Percentiles rank a stretch among this genome's conserved stretches.
These are phyloP conservation scores for Syncephalastrum sp. DNA, from an alignment of 371 early-diverging fungal genomes.

Conservation along the genomic window DNA sequence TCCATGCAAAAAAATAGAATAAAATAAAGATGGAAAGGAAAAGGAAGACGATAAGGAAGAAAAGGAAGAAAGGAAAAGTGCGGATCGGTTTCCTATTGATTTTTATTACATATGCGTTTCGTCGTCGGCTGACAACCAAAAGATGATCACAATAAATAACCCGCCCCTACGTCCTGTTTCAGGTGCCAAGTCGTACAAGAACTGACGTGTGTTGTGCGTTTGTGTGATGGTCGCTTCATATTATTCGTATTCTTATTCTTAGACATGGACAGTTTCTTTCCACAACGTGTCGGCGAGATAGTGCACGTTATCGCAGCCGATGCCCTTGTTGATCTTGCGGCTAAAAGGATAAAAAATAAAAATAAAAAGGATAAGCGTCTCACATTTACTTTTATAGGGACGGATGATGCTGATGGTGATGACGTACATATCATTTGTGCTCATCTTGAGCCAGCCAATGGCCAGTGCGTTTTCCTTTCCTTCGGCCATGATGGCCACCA, in stretches of 20 bases:
- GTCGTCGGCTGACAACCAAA: too few relatives aligned
- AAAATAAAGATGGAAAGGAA: constrained; percentile 1
- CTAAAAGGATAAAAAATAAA: constrained; percentile 32
- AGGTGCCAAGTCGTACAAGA: too few relatives aligned
- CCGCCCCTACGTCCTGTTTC: too few relatives aligned
- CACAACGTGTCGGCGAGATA: constrained; percentile 88
- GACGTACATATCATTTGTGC: constrained; percentile 88
- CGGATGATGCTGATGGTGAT: background rate
- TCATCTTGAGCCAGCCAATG: constrained; percentile 87
- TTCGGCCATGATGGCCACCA: constrained; percentile 95
- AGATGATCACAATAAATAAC: too few relatives aligned
- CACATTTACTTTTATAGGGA: background rate
- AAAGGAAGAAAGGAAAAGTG: background rate
- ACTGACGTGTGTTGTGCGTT: too few relatives aligned
- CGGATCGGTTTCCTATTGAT: too few relatives aligned
- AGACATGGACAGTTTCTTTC: constrained; percentile 55
- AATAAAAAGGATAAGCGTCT: constrained; percentile 2
- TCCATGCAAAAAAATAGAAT: constrained; percentile 14
- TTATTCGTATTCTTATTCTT: constrained; percentile 8
- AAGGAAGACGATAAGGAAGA: background rate
- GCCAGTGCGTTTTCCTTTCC: constrained; percentile 96
- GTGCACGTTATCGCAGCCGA: constrained; percentile 89
- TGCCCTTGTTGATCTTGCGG: constrained; percentile 86
- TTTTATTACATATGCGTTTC: too few relatives aligned
- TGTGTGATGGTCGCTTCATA: background rate